Evolutionary conservation across 495 filamentous ascomycete species (phyloP).

Genomic region (Neurospora sp.): DNA sequence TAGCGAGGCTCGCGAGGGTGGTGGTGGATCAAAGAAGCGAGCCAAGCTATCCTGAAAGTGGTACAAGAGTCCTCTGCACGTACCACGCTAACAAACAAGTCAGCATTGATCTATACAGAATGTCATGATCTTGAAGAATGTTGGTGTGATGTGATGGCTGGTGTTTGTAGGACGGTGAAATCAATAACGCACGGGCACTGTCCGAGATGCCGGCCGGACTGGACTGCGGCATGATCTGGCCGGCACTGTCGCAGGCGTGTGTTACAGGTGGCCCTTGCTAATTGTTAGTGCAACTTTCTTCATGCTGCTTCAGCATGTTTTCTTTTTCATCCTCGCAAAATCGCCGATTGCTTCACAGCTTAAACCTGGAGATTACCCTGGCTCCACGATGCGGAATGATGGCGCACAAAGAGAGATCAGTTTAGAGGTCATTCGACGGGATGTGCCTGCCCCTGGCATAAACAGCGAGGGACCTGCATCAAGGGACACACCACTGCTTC

Average conservation of each 20-base stretch:
- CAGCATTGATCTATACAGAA: neutral
- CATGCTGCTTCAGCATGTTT: neutral
- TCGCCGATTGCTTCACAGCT: neutral
- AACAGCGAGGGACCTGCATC: neutral
- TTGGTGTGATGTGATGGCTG: neutral
- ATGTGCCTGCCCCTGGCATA: neutral
- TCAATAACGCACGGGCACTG: neutral
- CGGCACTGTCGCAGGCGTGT: neutral
- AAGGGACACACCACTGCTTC: neutral
- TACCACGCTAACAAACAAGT: no score
- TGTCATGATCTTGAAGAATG: neutral
- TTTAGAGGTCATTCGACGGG: neutral
- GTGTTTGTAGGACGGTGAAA: neutral
- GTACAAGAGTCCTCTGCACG: no score
- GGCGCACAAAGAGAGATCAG: neutral
- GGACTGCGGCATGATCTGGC: neutral
- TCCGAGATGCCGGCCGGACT: neutral
- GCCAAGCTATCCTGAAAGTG: no score
- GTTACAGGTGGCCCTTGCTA: neutral
- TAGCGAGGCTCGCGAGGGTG: neutral
- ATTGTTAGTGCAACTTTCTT: neutral
- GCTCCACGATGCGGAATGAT: neutral
- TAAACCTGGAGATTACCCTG: neutral
- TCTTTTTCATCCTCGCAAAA: neutral
- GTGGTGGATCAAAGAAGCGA: neutral